These are phyloP conservation scores for Cladorrhinum sp. DNA, from an alignment of 2,329 filamentous ascomycete genomes.

Conservation along the genomic window DNA sequence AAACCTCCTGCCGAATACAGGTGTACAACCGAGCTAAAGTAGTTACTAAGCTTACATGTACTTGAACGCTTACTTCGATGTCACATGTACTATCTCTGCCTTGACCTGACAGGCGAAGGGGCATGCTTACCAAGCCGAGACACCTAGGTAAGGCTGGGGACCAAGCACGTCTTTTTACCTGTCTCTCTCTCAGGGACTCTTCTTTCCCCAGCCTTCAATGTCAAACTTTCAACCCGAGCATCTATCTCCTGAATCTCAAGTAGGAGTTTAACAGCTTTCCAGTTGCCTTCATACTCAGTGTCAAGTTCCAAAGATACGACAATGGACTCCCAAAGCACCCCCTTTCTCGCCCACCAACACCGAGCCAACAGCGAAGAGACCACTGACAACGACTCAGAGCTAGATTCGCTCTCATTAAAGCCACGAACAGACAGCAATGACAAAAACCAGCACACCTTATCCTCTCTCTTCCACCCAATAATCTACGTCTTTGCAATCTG, in stretches of 20 bases:
- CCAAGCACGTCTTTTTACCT: background rate
- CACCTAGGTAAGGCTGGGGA: background rate
- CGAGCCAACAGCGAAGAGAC: background rate
- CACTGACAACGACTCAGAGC: background rate
- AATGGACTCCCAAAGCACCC: background rate
- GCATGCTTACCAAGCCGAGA: background rate
- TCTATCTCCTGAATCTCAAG: too few relatives aligned
- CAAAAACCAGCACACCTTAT: background rate
- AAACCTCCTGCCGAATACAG: background rate
- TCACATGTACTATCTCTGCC: background rate
- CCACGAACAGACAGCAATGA: background rate
- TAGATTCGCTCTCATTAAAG: background rate
- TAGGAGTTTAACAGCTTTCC: too few relatives aligned
- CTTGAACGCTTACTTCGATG: background rate
- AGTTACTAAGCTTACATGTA: background rate
- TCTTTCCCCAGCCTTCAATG: background rate
- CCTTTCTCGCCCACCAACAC: background rate
- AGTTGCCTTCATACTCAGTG: background rate
- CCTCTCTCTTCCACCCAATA: background rate
- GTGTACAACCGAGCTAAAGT: background rate
- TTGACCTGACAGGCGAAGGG: background rate
- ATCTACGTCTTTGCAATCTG: constrained; percentile 6
- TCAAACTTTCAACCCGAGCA: background rate
- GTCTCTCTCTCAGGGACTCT: background rate
- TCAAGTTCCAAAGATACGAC: background rate